Percentiles rank a stretch among this genome's conserved stretches.
These are phyloP conservation scores for Microsporum canis DNA, from an alignment of 2,329 filamentous ascomycete genomes.

Conservation along the genomic window DNA sequence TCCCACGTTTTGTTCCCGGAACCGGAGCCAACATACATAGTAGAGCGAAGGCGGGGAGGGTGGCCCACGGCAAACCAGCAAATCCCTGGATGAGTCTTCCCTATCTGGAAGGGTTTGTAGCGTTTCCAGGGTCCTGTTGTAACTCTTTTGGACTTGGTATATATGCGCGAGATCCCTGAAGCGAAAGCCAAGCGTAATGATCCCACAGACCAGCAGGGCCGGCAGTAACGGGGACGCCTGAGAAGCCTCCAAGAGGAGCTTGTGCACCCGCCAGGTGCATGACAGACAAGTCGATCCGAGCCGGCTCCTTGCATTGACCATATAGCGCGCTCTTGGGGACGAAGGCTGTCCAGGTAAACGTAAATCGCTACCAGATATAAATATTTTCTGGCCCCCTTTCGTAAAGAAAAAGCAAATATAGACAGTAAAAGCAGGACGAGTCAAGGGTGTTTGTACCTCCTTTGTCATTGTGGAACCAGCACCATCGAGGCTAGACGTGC, in stretches of 20 bases:
- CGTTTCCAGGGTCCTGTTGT: neutral
- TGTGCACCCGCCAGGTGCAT: conserved; percentile 1
- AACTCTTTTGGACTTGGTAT: neutral
- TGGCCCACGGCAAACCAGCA: neutral
- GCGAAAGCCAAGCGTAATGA: neutral
- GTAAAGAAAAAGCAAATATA: neutral
- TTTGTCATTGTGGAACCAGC: conserved; percentile 1
- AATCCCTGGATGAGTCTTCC: neutral
- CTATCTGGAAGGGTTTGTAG: neutral
- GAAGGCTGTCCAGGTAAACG: neutral
- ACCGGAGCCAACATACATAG: neutral
- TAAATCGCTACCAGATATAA: conserved; percentile 3
- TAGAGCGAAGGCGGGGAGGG: too few species aligned
- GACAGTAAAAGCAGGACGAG: neutral
- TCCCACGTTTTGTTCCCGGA: neutral
- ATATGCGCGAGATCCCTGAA: neutral
- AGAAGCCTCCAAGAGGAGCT: neutral
- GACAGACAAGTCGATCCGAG: neutral
- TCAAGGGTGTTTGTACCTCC: conserved; percentile 2
- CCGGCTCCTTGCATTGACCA: neutral
- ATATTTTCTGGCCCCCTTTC: conserved; percentile 1
- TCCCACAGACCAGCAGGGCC: neutral
- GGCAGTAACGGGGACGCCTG: neutral
- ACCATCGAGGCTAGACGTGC: neutral
- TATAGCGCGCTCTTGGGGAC: neutral